Base-by-base conservation (phyloP, 140 eudicot genomes). In the Flaveria floridana region DNA sequence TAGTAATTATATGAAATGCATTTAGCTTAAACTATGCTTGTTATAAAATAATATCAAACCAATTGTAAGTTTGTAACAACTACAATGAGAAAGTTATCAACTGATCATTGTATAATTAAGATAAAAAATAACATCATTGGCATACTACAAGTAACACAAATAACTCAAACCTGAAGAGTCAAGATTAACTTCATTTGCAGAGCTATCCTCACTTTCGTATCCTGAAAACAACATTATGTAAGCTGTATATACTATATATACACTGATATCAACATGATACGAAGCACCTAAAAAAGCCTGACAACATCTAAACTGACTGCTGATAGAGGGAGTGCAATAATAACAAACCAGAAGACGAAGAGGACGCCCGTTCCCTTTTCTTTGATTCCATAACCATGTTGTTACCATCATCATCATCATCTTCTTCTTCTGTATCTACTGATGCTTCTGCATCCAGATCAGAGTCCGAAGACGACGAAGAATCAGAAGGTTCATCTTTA, bases 151-250 rank as follows among this genome's bases (percentile, higher is more conserved):
- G n/a, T 46, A 66, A 26, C 0, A 70, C 15, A 73, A 52, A 71
- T 65, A 30, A 50, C 1, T 47, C 68, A 71, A 39, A 93, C 99
- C 99, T 82, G 97, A 64, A 44, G 97, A 87, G 69, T 90, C 95
- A 25, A 86, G 87, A 73, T 84, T 91, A 81, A 88, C 89, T 83
- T 88, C 97, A 80, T 94, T 79, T 58, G 65, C 96, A 0, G 97
- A 90, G 86, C 97, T 88, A 56, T 90, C 96, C 76, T 94, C 97
- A 61, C 95, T 94, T 74, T 90, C 97, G 74, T 94, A 88, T 51
- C 99, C 99, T 94, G 87, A 85, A 78, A 68, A 55, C 61, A 67
- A 13, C 25, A 80, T 48, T 46, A 2, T 0, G n/a, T 63, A 37
- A 64, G 56, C 37, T 30, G 37, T 30, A 30, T 30, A 30, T 30